A percentile compares a stretch with the other conserved stretches of the same genome.
phyloP scores from a whole-genome alignment of 1,284 basidiomycete species.

The Ganoderma multipileum region DNA sequence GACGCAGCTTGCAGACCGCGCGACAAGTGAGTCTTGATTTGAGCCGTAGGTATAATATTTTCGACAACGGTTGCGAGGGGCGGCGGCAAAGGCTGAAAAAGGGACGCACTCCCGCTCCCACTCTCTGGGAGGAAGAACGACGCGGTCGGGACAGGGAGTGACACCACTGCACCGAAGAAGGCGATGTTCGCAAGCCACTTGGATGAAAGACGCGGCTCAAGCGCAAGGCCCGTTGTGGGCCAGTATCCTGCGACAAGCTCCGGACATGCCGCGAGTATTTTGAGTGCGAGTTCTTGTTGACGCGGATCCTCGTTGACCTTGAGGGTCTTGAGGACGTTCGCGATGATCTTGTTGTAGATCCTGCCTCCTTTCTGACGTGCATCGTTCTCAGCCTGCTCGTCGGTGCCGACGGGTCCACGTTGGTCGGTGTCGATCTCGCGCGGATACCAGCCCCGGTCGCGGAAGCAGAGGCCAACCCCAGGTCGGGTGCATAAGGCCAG shows the following conservation, averaged over 20 bases:
- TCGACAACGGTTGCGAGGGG: conserved; percentile 73
- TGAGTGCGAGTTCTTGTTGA: conserved; percentile 86
- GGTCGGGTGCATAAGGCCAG: conserved; percentile 87
- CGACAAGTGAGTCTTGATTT: conserved; percentile 75
- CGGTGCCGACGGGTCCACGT: conserved; percentile 33
- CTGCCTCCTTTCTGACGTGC: conserved; percentile 47
- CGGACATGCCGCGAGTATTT: conserved; percentile 82
- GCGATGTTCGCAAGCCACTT: conserved; percentile 91
- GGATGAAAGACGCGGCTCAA: conserved; percentile 88
- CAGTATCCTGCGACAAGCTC: conserved; percentile 90
- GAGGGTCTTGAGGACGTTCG: conserved; percentile 75
- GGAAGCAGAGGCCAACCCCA: conserved; percentile 88
- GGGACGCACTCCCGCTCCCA: conserved; percentile 35
- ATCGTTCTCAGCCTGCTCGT: conserved; percentile 43
- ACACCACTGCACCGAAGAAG: conserved; percentile 80
- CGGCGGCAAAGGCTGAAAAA: conserved; percentile 75
- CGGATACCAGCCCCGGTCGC: conserved; percentile 91
- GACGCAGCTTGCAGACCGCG: conserved; percentile 80
- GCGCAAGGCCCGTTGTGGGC: conserved; percentile 73
- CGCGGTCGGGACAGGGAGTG: conserved; percentile 71
- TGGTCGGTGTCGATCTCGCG: conserved; percentile 55
- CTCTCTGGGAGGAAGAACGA: conserved; percentile 63
- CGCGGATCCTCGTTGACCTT: conserved; percentile 85
- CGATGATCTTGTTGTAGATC: conserved; percentile 87
- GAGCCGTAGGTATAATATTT: conserved; percentile 77